A percentile compares a stretch with the other conserved stretches of the same genome.
These are phyloP conservation scores for Colletotrichum tabaci DNA, from an alignment of 2,329 filamentous ascomycete genomes.

Conservation along the genomic window DNA sequence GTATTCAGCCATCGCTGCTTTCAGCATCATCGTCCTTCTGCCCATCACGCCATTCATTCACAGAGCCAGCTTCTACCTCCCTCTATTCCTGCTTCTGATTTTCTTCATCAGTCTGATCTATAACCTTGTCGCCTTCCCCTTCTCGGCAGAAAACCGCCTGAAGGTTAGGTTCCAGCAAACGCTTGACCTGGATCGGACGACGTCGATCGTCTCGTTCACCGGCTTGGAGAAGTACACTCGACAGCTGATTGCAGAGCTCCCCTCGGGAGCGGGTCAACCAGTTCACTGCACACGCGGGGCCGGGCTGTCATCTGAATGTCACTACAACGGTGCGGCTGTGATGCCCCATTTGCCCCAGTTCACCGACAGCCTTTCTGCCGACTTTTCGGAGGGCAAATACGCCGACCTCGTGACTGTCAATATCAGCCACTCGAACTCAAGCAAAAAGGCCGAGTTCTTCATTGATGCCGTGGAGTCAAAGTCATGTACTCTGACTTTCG, in stretches of 20 bases:
- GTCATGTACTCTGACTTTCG: slow-evolving; percentile 81
- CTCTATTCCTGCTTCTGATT: slow-evolving; percentile 80
- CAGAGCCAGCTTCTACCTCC: slow-evolving; percentile 86
- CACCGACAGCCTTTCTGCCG: slow-evolving; percentile 51
- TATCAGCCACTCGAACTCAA: slow-evolving; percentile 57
- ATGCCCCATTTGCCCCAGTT: slow-evolving; percentile 69
- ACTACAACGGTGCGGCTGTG: slow-evolving; percentile 74
- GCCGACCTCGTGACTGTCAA: slow-evolving; percentile 77
- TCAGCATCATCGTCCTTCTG: slow-evolving; percentile 80
- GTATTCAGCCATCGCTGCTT: slow-evolving; percentile 77
- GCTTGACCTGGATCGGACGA: slow-evolving; percentile 78
- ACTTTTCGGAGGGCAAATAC: slow-evolving; percentile 59
- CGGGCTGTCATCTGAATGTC: slow-evolving; percentile 73
- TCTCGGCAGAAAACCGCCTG: slow-evolving; percentile 82
- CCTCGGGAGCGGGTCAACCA: slow-evolving; percentile 76
- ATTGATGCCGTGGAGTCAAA: slow-evolving; percentile 83
- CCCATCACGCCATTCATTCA: slow-evolving; percentile 90
- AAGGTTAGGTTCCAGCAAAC: slow-evolving; percentile 91
- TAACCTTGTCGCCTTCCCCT: slow-evolving; percentile 90
- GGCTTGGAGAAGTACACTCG: slow-evolving; percentile 79
- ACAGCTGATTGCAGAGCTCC: slow-evolving; percentile 77
- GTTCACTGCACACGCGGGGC: slow-evolving; percentile 66
- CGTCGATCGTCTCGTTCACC: slow-evolving; percentile 78
- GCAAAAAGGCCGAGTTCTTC: slow-evolving; percentile 71
- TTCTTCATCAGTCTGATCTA: slow-evolving; percentile 81